Evolutionary conservation across 1,284 basidiomycete species (phyloP).

Genomic region (Rhodotorula mucilaginosa): DNA sequence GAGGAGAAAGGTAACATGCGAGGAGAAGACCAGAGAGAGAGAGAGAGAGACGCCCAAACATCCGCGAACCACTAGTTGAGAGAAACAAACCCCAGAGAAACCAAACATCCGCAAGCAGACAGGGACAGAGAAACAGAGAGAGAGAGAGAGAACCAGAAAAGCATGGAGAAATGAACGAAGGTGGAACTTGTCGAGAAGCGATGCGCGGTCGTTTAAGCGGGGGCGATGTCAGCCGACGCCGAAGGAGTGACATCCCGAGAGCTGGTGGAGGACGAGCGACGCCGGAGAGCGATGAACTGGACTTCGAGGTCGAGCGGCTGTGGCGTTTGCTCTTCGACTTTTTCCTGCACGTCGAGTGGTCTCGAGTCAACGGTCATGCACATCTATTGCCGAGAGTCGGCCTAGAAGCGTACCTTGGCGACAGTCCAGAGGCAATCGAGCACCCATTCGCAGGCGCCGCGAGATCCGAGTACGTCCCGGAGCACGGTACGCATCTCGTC

Average conservation of each 20-base stretch:
- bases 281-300: constrained; percentile 45
- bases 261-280: not conserved
- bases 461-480: constrained; percentile 48
- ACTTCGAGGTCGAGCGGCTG: constrained; percentile 49
- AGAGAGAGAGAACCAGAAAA: not conserved
- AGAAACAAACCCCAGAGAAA: not conserved
- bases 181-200: not conserved
- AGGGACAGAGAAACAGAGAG: not conserved
- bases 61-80: not conserved
- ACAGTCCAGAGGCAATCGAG: constrained; percentile 51
- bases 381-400: not conserved
- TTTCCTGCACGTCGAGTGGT: constrained; percentile 30
- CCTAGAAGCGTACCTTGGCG: constrained; percentile 39
- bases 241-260: not conserved
- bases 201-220: not conserved
- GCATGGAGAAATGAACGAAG: too few relatives aligned
- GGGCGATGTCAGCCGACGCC: not conserved
- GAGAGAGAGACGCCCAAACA: not conserved
- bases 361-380: not conserved
- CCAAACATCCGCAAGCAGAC: not conserved
- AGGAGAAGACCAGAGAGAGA: not conserved
- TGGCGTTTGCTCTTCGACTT: constrained; percentile 40
- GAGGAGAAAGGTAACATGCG: too few relatives aligned
- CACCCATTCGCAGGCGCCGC: constrained; percentile 49
- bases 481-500: constrained; percentile 49